phyloP scores from a whole-genome alignment of 441 rosid genomes.

The Francoa sonchifolia region DNA sequence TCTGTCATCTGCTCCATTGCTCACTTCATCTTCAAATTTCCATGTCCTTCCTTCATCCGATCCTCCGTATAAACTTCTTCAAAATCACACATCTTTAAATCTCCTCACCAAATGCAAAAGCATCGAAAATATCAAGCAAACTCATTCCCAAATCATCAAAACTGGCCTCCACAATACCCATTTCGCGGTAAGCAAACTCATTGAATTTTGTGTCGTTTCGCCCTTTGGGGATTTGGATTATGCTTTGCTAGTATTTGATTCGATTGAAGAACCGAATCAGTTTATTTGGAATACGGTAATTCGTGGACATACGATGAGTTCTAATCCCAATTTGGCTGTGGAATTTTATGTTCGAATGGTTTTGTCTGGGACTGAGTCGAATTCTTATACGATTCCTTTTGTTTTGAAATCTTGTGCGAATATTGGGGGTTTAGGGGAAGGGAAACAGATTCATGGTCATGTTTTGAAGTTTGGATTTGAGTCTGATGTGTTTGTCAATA shows the following conservation, averaged over 20 bases:
- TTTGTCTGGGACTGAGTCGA: conserved; percentile 28
- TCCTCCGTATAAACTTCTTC: conserved; percentile 52
- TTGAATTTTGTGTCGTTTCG: conserved; percentile 42
- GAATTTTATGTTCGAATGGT: conserved; percentile 35
- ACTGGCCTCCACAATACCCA: conserved; percentile 65
- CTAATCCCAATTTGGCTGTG: conserved; percentile 28
- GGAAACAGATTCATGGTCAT: conserved; percentile 45
- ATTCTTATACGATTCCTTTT: conserved; percentile 48
- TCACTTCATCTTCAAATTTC: conserved; percentile 20
- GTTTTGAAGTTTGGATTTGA: conserved; percentile 39
- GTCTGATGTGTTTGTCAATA: conserved; percentile 38
- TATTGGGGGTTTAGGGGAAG: conserved; percentile 23
- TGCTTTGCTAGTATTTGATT: conserved; percentile 32
- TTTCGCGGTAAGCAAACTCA: conserved; percentile 53
- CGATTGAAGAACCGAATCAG: conserved; percentile 40
- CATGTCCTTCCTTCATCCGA: conserved; percentile 38
- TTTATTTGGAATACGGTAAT: conserved; percentile 51
- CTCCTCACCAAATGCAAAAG: conserved; percentile 52
- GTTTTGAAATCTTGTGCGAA: conserved; percentile 48
- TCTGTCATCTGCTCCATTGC: conserved; percentile 13
- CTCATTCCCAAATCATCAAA: conserved; percentile 48
- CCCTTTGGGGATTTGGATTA: conserved; percentile 42
- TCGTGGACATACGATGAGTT: conserved; percentile 34
- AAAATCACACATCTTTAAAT: conserved; percentile 37
- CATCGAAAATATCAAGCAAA: conserved; percentile 30